These are phyloP conservation scores for Xylaria sp. DNA, from an alignment of 2,329 filamentous ascomycete species.

Conservation along the genomic window DNA sequence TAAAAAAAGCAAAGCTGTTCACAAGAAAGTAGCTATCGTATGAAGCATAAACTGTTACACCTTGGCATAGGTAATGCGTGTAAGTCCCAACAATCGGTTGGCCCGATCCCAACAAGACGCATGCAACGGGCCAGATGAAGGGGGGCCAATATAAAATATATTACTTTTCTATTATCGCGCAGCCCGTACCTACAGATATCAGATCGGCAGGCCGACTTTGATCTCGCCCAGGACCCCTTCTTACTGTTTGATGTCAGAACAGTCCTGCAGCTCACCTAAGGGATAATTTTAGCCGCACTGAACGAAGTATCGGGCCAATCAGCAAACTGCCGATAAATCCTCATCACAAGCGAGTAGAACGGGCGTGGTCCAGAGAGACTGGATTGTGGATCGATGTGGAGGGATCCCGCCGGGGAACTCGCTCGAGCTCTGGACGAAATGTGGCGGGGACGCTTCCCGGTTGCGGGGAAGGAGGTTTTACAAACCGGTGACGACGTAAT, in stretches of 20 bases:
- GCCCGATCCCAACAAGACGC: constrained; percentile 23
- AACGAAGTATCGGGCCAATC: constrained; percentile 40
- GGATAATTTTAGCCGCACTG: constrained; percentile 40
- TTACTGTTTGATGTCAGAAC: constrained; percentile 10
- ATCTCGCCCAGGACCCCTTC: constrained; percentile 19
- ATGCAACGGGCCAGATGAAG: constrained; percentile 25
- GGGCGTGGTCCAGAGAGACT: constrained; percentile 24
- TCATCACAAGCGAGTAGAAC: constrained; percentile 30
- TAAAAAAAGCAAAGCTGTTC: constrained; percentile 8
- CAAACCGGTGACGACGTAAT: constrained; percentile 27
- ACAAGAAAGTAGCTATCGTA: constrained; percentile 32
- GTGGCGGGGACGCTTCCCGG: constrained; percentile 34
- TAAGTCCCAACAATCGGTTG: constrained; percentile 27
- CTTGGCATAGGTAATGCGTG: constrained; percentile 18
- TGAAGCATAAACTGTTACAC: constrained; percentile 34
- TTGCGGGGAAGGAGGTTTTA: constrained; percentile 40
- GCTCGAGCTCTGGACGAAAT: constrained; percentile 24
- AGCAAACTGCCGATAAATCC: constrained; percentile 46
- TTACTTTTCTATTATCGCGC: constrained; percentile 36
- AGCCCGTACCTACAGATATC: constrained; percentile 34
- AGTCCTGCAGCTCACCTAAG: constrained; percentile 37
- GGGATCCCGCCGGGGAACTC: constrained; percentile 32
- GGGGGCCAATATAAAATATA: constrained; percentile 41
- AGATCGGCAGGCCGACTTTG: constrained; percentile 26
- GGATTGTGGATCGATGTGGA: constrained; percentile 37